A percentile compares a stretch with the other conserved stretches of the same genome.
Evolutionary conservation across 2,329 filamentous ascomycete species (phyloP).

Genomic region (Pestalotiopsis fici): DNA sequence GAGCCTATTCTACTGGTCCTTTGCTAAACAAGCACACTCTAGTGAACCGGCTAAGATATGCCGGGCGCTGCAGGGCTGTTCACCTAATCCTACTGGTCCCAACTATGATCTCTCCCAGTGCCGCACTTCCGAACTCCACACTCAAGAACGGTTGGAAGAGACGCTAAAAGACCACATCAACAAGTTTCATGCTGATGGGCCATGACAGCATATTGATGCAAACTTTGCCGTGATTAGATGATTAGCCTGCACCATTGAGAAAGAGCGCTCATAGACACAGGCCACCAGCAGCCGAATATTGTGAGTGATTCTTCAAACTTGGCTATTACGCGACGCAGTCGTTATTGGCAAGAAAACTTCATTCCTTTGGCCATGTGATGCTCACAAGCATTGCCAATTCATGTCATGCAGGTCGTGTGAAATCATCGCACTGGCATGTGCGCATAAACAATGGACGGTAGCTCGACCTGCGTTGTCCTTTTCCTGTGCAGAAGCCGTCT

Average conservation of each 20-base stretch:
- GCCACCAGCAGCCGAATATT: too few relatives aligned
- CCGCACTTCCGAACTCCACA: not conserved
- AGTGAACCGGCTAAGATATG: not conserved
- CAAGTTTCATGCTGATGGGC: not conserved
- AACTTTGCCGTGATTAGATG: not conserved
- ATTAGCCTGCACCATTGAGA: not conserved
- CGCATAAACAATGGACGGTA: too few relatives aligned
- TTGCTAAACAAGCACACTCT: not conserved
- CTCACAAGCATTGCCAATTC: too few relatives aligned
- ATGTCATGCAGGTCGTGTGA: too few relatives aligned
- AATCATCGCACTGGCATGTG: too few relatives aligned
- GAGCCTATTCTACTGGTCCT: not conserved
- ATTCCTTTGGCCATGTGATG: too few relatives aligned
- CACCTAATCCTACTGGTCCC: too few relatives aligned
- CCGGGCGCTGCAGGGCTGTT: not conserved
- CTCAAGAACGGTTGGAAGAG: not conserved
- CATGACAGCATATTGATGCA: not conserved
- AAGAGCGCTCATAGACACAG: not conserved
- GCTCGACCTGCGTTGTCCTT: too few relatives aligned
- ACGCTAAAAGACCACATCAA: not conserved
- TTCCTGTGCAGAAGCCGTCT: too few relatives aligned
- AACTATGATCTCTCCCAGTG: not conserved
- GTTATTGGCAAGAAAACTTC: too few relatives aligned
- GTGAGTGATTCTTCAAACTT: too few relatives aligned
- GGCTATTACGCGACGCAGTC: too few relatives aligned